Base-by-base conservation (phyloP, 2,329 filamentous ascomycete species). In the Ophiocordyceps unilateralis region DNA sequence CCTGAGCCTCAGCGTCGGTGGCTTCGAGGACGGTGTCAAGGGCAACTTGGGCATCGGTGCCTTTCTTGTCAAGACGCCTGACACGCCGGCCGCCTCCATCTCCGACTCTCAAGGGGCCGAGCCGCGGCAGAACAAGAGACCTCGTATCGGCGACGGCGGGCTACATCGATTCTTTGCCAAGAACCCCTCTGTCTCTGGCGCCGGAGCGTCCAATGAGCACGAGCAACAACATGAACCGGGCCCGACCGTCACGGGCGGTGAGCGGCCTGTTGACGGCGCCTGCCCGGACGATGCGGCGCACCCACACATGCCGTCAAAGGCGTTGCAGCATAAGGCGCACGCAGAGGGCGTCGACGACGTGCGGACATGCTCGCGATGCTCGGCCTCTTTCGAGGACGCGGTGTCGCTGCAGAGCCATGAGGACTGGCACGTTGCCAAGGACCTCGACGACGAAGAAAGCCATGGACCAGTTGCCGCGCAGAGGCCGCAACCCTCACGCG, bases 341-440 rank as follows among this genome's bases (percentile, higher is more conserved):
- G 34, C 39, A 19, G 32, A 17, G 15, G n/a, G 17, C 15, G n/a
- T 4, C 6, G 15, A n/a, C 32, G 8, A n/a, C 7, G 32, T 17
- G 15, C 32, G 17, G 32, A 34, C 19, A 9, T 93, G 86, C 58
- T 56, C 66, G 41, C 75, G 76, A 48, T 94, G 87, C 59, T 69
- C 72, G 46, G 69, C 72, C 52, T 56, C 58, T n/a, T 65, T 91
- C 28, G 66, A 69, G 12, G 65, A 68, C 34, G 55, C 65, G 22
- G 74, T 80, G 44, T 70, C 72, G 51, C 56, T 77, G 40, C 72
- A 78, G 49, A 88, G 83, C 61, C 91, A 98, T 58, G 69, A 81
- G 43, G 91, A 98, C 59, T 96, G 88, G 81, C 91, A 98, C 62
- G 81, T 94, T 62, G 91, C 91, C 39, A 85, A 83, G 62, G 83